Base-by-base conservation (phyloP, 805 yeast genomes). In the Kuraishia borneana region DNA sequence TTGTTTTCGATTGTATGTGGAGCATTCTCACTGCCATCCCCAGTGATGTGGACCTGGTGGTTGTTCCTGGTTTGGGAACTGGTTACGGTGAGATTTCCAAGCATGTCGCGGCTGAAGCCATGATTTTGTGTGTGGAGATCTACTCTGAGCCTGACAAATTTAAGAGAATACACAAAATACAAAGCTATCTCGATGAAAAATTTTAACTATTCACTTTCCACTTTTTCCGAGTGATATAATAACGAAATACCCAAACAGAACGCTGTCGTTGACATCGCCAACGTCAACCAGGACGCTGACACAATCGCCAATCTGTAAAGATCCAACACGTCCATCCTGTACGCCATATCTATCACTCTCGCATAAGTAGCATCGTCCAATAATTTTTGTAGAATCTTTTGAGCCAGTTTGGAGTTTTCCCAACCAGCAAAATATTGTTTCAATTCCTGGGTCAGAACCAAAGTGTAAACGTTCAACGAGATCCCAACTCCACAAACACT, bases 401-500 rank as follows among this genome's bases (percentile, higher is more conserved):
- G 12, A 6, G 16, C 28, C 6, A 14, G 4, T 18, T 35, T 21
- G 5, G 56, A 59, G 31, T 50, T 43, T 2, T 49, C 47, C 27
- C 38, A 45, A 21, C 42, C 36, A 2, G 7, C 23, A 8, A 32
- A 26, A 19, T 13, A 32, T 6, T 19, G 14, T 14, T 9, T 10
- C 12, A 32, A 20, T 6, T 22, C 13, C 5, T 10, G 12, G 32
- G n/a, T 19, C 28, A 28, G 14, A 13, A 12, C 21, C 8, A 20
- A 8, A 9, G 26, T 21, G 27, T 27, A 33, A 10, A 27, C 21
- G 19, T 21, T 21, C 26, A 33, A 13, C 6, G 26, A 49, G 4
- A 64, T 45, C 4, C 71, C 68, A 2, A 65, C 66, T 32, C 73
- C 73, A 6, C 61, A 39, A 9, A 64, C 68, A 31, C 61, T 60